Percentiles rank a stretch among this genome's conserved stretches.
These are phyloP conservation scores for Trametes polyzona DNA, from an alignment of 1,284 basidiomycete species.

Conservation along the genomic window DNA sequence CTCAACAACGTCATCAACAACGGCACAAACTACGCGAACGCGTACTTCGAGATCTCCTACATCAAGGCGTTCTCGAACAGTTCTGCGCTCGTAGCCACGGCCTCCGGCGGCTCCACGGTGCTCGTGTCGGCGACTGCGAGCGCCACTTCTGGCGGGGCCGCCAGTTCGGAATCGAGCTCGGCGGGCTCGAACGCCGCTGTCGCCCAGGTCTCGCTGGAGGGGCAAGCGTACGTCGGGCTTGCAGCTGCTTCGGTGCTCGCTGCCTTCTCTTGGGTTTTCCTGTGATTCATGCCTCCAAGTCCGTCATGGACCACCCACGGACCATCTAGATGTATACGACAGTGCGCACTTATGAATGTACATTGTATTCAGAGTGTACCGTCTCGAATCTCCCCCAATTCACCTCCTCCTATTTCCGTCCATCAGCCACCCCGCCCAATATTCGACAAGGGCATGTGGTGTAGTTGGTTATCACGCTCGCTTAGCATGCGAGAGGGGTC, in stretches of 20 bases:
- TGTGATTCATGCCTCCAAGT: too few species aligned
- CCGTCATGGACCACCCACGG: not conserved
- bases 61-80: constrained; percentile 46
- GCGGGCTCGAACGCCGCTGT: not conserved
- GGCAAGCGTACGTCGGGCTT: constrained; percentile 6
- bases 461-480: too few species aligned
- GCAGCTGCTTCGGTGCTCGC: constrained; percentile 13
- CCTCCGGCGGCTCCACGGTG: constrained; percentile 19
- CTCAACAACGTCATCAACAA: constrained; percentile 57
- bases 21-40: constrained; percentile 51
- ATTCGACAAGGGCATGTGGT: too few species aligned
- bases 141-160: constrained; percentile 1
- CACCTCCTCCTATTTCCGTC: too few species aligned
- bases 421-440: too few species aligned
- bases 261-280: constrained; percentile 15
- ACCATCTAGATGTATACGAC: not conserved
- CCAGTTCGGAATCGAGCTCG: not conserved
- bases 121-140: constrained; percentile 19
- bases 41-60: constrained; percentile 57
- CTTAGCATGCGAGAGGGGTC: too few species aligned
- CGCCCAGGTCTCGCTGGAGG: not conserved
- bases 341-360: not conserved
- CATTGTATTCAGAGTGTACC: too few species aligned
- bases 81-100: constrained; percentile 22
- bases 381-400: too few species aligned